Base-by-base conservation (phyloP, 2,329 filamentous ascomycete species). In the Fusarium piperis region DNA sequence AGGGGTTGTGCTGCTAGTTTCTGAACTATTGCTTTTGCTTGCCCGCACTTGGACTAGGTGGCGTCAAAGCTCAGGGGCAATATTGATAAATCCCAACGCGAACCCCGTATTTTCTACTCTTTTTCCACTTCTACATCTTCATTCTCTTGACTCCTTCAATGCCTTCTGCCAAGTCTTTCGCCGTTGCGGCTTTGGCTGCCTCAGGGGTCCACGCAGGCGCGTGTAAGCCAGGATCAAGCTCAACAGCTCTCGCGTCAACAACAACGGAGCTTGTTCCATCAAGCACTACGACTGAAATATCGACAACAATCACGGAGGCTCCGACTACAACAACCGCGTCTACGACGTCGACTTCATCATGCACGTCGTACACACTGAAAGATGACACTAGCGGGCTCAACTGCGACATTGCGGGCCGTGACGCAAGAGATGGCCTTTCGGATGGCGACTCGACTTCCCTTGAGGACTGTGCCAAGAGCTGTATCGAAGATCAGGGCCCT, bases 91-190 rank as follows among this genome's bases (percentile, higher is more conserved):
- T 4, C 12, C n/a, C 13, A 18, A 13, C 20, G 9, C 13, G 12
- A 18, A 10, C 55, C 64, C 16, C n/a, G 23, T 46, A 4, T 38
- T 32, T 28, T 20, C 3, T 13, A 1, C 3, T 35, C 20, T n/a
- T n/a, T 4, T 55, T n/a, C 9, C 9, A n/a, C 9, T 35, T 59
- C 20, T 48, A 11, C 39, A 33, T 46, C 26, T 46, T 2, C 28
- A 26, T 18, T 30, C 6, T 13, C 30, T 18, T n/a, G 26, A 9
- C 6, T 6, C 2, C 4, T 41, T 28, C 32, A 1, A 70, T 71
- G 67, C 67, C 68, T 20, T 71, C 64, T 8, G 36, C 68, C 10
- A 71, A 64, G 3, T 36, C 64, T 6, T 23, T 71, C 18, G 51
- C 67, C n/a, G 59, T 71, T 6, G 57, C 36, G 30, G 60, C 68